Evolutionary conservation across 192 early-diverging fungal genomes (phyloP).

Genomic region (Chytriomyces hyalinus): DNA sequence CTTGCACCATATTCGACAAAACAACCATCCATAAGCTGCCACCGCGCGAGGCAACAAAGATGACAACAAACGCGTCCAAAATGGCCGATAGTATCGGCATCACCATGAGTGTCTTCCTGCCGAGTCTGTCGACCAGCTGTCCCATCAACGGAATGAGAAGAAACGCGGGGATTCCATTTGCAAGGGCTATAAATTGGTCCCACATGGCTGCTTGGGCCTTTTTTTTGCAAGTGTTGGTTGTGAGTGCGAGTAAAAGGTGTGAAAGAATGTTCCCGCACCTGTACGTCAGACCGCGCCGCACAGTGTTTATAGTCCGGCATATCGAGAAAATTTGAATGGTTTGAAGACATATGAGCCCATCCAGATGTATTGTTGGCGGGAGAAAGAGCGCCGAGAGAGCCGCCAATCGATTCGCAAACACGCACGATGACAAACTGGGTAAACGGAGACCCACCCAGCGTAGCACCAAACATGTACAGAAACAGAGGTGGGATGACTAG

Average conservation of each 20-base stretch:
- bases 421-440: slow-evolving; percentile 21
- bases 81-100: slow-evolving; percentile 36
- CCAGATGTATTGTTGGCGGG: background rate
- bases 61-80: slow-evolving; percentile 25
- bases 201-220: background rate
- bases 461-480: slow-evolving; percentile 3
- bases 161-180: slow-evolving; percentile 8
- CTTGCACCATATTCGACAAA: slow-evolving; percentile 35
- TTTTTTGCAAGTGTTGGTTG: background rate
- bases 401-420: slow-evolving; percentile 21
- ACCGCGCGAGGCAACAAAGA: slow-evolving; percentile 34
- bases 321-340: background rate
- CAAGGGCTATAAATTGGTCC: slow-evolving; percentile 18
- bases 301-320: slow-evolving; percentile 25
- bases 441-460: background rate
- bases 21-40: slow-evolving; percentile 47
- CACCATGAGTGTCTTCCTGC: slow-evolving; percentile 14
- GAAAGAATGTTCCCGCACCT: background rate
- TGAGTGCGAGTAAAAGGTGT: too few species aligned
- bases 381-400: background rate
- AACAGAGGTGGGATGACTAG: slow-evolving; percentile 25
- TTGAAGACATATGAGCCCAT: background rate
- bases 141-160: slow-evolving; percentile 23
- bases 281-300: slow-evolving; percentile 13
- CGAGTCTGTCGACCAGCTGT: slow-evolving; percentile 13